phyloP scores from a whole-genome alignment of 139 green algal genomes.

The Chlorella sp. region DNA sequence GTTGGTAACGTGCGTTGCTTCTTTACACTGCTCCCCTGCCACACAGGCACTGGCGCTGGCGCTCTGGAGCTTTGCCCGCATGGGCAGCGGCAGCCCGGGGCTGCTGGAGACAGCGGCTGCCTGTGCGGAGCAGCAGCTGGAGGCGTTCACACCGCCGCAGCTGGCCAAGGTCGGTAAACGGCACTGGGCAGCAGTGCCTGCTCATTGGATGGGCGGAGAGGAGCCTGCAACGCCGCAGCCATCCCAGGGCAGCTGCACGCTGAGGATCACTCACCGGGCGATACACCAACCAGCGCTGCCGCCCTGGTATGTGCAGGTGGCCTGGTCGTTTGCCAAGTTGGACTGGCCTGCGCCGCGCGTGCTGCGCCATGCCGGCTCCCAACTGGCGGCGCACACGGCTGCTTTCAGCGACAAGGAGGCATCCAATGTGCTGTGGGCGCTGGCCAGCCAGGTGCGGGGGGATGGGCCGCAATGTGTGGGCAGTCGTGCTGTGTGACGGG shows the following conservation, averaged over 20 bases:
- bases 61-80: constrained; percentile 42
- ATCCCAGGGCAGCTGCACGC: no score
- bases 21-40: no score
- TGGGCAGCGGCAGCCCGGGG: constrained; percentile 29
- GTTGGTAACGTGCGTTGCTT: no score
- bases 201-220: no score
- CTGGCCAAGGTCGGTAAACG: not conserved
- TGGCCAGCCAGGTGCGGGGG: constrained; percentile 29
- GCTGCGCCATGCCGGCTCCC: constrained; percentile 15
- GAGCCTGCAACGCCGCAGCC: no score
- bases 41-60: constrained; percentile 33
- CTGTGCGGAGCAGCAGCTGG: constrained; percentile 20
- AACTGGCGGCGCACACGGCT: constrained; percentile 3
- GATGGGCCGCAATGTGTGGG: no score
- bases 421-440: constrained; percentile 49
- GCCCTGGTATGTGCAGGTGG: not conserved
- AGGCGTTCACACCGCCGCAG: constrained; percentile 13
- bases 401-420: constrained; percentile 34
- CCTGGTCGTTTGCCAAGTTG: constrained; percentile 51
- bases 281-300: no score
- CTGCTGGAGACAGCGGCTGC: constrained; percentile 37
- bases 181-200: no score
- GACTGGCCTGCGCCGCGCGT: constrained; percentile 18
- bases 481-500: no score
- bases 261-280: no score